A percentile compares a stretch with the other conserved stretches of the same genome.
Evolutionary conservation across 108 stramenopile genomes (phyloP).

Genomic region (Aurantiochytrium sp.): DNA sequence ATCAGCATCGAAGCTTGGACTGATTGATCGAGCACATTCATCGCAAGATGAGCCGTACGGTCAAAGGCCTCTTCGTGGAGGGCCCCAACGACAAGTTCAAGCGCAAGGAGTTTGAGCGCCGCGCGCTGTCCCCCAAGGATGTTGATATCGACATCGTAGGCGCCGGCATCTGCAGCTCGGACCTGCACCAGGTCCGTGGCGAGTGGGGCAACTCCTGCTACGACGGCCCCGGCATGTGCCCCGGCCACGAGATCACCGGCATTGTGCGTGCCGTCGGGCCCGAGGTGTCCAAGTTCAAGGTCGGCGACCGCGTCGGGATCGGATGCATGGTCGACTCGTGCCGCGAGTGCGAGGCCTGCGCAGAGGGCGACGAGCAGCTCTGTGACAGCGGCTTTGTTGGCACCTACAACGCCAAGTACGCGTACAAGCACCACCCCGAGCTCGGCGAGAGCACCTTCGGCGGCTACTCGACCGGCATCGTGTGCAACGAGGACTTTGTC

Average conservation of each 20-base stretch:
- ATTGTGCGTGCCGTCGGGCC: conserved; percentile 52
- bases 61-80: neutral
- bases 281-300: conserved; percentile 55
- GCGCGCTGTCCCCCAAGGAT: conserved; percentile 12
- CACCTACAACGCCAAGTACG: conserved; percentile 44
- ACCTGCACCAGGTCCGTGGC: conserved; percentile 53
- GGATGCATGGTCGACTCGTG: conserved; percentile 66
- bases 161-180: conserved; percentile 58
- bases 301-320: conserved; percentile 65
- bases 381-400: conserved; percentile 38
- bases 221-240: conserved; percentile 31
- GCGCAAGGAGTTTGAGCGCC: neutral
- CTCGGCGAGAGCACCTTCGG: neutral
- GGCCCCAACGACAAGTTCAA: neutral
- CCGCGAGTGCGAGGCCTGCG: conserved; percentile 53
- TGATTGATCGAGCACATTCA: no score
- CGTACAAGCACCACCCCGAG: neutral
- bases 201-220: neutral
- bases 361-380: conserved; percentile 48
- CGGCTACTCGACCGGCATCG: neutral
- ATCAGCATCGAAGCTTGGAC: no score
- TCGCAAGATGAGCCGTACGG: neutral
- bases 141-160: neutral
- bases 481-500: neutral
- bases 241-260: conserved; percentile 58